Base-by-base conservation (phyloP, 305 asterid species). In the Solanum hybrid region DNA sequence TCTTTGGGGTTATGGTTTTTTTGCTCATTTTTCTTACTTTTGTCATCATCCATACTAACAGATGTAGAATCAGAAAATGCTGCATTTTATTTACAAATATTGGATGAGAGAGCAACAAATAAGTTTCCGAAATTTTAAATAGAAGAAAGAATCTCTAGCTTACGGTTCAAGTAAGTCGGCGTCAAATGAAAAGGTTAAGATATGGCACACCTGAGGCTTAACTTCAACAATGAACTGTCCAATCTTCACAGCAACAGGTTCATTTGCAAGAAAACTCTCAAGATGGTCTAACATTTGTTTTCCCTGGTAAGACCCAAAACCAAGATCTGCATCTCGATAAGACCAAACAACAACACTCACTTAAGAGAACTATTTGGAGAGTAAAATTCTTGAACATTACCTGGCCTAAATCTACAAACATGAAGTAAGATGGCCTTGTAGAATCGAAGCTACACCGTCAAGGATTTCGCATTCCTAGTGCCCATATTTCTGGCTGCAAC, bases 401-500 rank as follows among this genome's bases (percentile, higher is more conserved):
- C 98, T 96, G 96, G 57, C 99, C 99, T 2, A 90, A 91, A 84
- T 97, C 99, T 70, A 96, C 97, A 81, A 98, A 97, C 72, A 93
- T 72, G 88, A 97, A 96, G 90, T 96, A 97, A 10, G 95, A 94
- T 86, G 99, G 98, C 93, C 96, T 95, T 12, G 92, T 91, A 79
- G 98, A 94, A 92, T 97, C 99, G 15, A 97, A 96, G 89, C 98
- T 97, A 93, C 99, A 97, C 72, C 99, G 97, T 99, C 99, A 97
- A 20, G 99, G 99, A 92, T 97, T 97, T 89, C 98, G 90, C 17
- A 97, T 89, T 41, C 99, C 99, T 6, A 91, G 33, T 38, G 99
- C 98, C 98, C 98, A 97, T 91, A 96, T 96, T 90, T 96, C 99
- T 88, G 94, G 94, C 92, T 91, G 94, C 91, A 95, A 87, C 3